These are phyloP conservation scores for Talaromyces marneffei DNA, from an alignment of 2,329 filamentous ascomycete genomes.

Conservation along the genomic window DNA sequence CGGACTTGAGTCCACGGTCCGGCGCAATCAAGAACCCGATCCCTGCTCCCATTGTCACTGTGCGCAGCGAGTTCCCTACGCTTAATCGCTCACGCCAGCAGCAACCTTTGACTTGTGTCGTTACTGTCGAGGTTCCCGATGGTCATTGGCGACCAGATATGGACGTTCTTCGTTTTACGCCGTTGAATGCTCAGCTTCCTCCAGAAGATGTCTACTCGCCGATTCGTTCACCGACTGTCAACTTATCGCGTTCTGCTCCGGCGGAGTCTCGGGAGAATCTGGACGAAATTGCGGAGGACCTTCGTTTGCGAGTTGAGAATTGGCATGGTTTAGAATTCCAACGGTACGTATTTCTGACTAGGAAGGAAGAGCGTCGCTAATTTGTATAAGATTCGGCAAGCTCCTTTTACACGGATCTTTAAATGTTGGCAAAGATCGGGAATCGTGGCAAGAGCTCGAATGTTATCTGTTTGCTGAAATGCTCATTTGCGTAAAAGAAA, in stretches of 20 bases:
- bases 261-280: conserved; percentile 72
- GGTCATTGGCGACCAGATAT: conserved; percentile 83
- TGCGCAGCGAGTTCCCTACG: conserved; percentile 94
- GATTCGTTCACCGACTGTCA: conserved; percentile 41
- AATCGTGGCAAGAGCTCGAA: conserved; percentile 95
- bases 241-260: conserved; percentile 56
- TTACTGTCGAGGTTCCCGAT: conserved; percentile 90
- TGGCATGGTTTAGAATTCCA: conserved; percentile 96
- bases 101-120: conserved; percentile 86
- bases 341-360: conserved; percentile 45
- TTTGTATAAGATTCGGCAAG: conserved; percentile 70
- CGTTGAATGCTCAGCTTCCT: conserved; percentile 45
- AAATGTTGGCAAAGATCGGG: conserved; percentile 89
- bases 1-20: conserved; percentile 64
- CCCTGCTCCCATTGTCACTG: conserved; percentile 81
- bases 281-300: conserved; percentile 74
- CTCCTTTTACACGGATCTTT: conserved; percentile 83
- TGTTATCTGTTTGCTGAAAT: conserved; percentile 97
- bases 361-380: not conserved
- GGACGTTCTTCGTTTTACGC: conserved; percentile 63
- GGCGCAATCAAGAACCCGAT: conserved; percentile 74
- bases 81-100: conserved; percentile 87
- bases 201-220: conserved; percentile 49
- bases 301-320: conserved; percentile 87
- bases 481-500: conserved; percentile 99